A percentile compares a stretch with the other conserved stretches of the same genome.
Conservation (phyloP, 202 grass and related monocot genomes). For the Panicum hallii region DNA sequence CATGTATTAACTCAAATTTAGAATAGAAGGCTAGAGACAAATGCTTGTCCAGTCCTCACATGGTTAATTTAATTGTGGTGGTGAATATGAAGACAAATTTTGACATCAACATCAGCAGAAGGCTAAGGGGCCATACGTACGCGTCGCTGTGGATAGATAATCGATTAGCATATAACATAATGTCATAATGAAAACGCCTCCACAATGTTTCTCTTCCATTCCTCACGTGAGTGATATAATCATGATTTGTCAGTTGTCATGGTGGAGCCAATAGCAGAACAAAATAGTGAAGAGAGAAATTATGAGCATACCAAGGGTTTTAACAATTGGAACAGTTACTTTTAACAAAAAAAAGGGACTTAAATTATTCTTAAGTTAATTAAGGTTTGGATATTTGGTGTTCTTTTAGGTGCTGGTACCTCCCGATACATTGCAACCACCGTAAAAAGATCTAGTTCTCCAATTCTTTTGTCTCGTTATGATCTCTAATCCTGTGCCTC, state of each 20-base stretch:
- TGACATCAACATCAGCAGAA: slow-evolving; percentile 4
- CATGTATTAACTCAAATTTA: neutral
- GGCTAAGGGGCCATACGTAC: neutral
- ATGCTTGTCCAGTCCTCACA: neutral
- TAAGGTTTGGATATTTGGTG: neutral
- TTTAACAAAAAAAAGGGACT: neutral
- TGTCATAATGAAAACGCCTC: neutral
- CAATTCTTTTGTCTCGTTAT: neutral
- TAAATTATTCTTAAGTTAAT: slow-evolving; percentile 8
- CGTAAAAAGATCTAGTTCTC: neutral
- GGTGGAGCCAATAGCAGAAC: neutral
- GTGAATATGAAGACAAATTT: neutral
- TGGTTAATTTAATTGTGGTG: neutral
- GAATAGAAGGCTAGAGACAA: neutral
- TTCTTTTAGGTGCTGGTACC: neutral
- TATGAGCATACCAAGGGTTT: neutral
- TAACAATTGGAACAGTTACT: neutral
- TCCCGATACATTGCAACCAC: slow-evolving; percentile 1
- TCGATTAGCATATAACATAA: slow-evolving; percentile 9
- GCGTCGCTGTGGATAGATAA: neutral
- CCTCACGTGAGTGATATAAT: neutral
- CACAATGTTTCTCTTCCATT: neutral
- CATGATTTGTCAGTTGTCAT: neutral
- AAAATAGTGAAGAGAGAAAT: slow-evolving; percentile 14
- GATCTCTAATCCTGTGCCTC: neutral